These are phyloP conservation scores for Dactylellina drechsleri DNA, from an alignment of 2,329 filamentous ascomycete genomes.

Conservation along the genomic window DNA sequence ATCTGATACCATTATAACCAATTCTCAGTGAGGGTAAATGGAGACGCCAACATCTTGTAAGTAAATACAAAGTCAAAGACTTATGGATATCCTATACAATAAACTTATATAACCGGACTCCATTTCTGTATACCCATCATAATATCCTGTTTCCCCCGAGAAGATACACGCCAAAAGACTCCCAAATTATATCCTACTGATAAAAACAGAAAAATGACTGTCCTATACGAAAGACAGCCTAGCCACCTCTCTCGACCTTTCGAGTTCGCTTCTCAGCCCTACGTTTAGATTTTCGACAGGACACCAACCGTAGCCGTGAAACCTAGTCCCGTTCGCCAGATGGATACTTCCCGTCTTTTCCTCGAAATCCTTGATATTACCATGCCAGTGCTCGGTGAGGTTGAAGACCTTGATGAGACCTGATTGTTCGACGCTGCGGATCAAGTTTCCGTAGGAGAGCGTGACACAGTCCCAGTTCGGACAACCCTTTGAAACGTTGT, in stretches of 20 bases:
- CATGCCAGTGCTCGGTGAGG: constrained; percentile 39
- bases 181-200: too few relatives aligned
- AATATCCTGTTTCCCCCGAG: too few relatives aligned
- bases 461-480: constrained; percentile 51
- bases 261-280: constrained; percentile 25
- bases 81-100: too few relatives aligned
- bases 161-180: too few relatives aligned
- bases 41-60: too few relatives aligned
- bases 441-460: constrained; percentile 42
- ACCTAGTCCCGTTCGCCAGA: constrained; percentile 44
- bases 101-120: too few relatives aligned
- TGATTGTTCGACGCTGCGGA: constrained; percentile 46
- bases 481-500: constrained; percentile 41
- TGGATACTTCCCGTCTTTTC: constrained; percentile 34
- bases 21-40: too few relatives aligned
- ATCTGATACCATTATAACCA: too few relatives aligned
- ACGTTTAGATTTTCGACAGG: constrained; percentile 49
- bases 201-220: too few relatives aligned
- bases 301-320: constrained; percentile 53
- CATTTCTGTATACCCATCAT: too few relatives aligned
- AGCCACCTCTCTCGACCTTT: constrained; percentile 1
- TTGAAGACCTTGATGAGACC: constrained; percentile 41
- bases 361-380: constrained; percentile 43
- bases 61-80: too few relatives aligned
- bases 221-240: neutral